Evolutionary conservation across 2,329 filamentous ascomycete species (phyloP), one percentile per base, ranked within the genome.

Genomic region (Penicillium sp.): DNA sequence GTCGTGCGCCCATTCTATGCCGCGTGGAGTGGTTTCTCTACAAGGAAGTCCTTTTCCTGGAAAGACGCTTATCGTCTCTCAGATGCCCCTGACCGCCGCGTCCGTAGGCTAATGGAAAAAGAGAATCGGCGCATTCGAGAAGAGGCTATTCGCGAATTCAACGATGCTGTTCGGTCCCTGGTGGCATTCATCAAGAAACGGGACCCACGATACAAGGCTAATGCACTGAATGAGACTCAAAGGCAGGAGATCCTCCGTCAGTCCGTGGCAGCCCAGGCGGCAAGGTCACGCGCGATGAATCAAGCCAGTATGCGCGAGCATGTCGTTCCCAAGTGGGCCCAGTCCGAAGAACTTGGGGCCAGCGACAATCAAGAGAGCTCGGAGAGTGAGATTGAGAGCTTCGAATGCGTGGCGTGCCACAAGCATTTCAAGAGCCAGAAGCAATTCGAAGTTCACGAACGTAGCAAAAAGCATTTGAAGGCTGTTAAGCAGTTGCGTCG

Each of bases 401-500:
- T 78, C 52, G 81, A 84, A 57, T 86, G 82, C 56, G 78, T 85
- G 29, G 80, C 79, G 6, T 86, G 82, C 62, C 73, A 77, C 53
- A 86, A 86, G 67, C 77, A 65, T 1, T 93, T 92, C 69, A 88
- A 96, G 71, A 97, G 91, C 63, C 88, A 95, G 66, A 90, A 89
- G 57, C 92, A 97, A 65, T 90, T 87, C 53, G 84, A 95, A 62
- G 86, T 87, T 3, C 93, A 98, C 63, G 91, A 96, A 72, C 89
- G 87, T 73, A 97, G 92, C 76, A 98, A 95, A 69, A 98, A 97
- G 71, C 93, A 98, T 63, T 72, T 85, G 53, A 97, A 95, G 66
- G 86, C 89, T 2, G 79, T 96, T 6, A 85, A 91, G 58, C 81
- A 90, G 53, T 72, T 98, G 33, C 83, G 83, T 61, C 80, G 82